These are phyloP conservation scores for Colletotrichum sp. DNA, from an alignment of 2,329 filamentous ascomycete genomes.

Conservation along the genomic window DNA sequence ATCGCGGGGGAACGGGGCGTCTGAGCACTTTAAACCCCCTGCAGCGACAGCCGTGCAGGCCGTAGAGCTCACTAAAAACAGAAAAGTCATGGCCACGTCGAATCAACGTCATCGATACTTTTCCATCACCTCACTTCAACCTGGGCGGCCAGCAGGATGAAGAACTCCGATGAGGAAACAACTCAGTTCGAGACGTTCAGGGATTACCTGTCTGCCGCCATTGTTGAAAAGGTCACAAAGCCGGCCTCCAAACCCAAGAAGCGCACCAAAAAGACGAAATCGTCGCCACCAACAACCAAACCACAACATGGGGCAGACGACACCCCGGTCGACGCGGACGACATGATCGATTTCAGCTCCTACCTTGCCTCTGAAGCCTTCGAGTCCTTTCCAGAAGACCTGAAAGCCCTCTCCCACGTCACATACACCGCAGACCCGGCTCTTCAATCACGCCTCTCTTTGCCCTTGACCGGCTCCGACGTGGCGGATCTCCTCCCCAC, in stretches of 20 bases:
- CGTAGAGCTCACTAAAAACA: neutral
- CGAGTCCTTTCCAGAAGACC: slow-evolving; percentile 61
- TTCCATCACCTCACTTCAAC: neutral
- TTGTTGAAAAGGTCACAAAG: slow-evolving; percentile 65
- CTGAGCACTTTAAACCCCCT: neutral
- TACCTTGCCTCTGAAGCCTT: slow-evolving; percentile 78
- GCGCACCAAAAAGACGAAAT: slow-evolving; percentile 37
- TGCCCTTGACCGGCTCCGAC: slow-evolving; percentile 58
- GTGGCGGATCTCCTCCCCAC: slow-evolving; percentile 55
- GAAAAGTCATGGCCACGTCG: neutral
- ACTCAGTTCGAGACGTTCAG: slow-evolving; percentile 62
- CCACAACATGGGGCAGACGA: neutral
- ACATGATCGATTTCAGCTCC: slow-evolving; percentile 81
- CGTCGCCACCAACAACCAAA: neutral
- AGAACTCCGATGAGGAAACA: slow-evolving; percentile 36
- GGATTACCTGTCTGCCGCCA: slow-evolving; percentile 73
- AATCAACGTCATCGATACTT: slow-evolving; percentile 9
- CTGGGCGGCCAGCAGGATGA: slow-evolving; percentile 42
- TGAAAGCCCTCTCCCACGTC: slow-evolving; percentile 67
- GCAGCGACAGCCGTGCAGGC: neutral
- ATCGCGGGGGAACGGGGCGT: neutral
- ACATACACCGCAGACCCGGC: slow-evolving; percentile 51
- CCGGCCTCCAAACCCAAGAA: slow-evolving; percentile 49
- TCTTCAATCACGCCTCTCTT: slow-evolving; percentile 60
- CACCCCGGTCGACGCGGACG: slow-evolving; percentile 56